phyloP scores from a whole-genome alignment of 2,329 filamentous ascomycete genomes.

The Colletotrichum costaricense region DNA sequence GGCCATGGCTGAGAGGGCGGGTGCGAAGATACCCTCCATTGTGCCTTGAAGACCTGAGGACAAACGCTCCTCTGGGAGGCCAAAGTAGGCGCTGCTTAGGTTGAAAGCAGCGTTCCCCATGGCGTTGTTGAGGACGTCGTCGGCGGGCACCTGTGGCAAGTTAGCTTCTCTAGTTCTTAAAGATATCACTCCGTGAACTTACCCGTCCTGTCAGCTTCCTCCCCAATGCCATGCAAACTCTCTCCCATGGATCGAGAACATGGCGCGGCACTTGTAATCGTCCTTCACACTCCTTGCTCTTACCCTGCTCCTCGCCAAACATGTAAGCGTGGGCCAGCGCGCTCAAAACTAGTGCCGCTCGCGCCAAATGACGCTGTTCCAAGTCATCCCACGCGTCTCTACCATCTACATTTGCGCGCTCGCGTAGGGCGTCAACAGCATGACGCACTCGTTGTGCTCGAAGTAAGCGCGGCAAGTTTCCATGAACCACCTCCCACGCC shows the following conservation, averaged over 20 bases:
- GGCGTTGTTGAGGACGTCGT: constrained; percentile 32
- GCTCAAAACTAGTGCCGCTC: constrained; percentile 25
- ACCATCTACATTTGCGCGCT: background rate
- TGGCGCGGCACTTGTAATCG: constrained; percentile 12
- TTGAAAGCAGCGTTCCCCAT: constrained; percentile 14
- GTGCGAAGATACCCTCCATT: constrained; percentile 25
- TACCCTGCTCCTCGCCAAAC: constrained; percentile 14
- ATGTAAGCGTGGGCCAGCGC: constrained; percentile 30
- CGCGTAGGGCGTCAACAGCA: constrained; percentile 18
- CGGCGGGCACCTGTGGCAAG: constrained; percentile 21
- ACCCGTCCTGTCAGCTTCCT: constrained; percentile 24
- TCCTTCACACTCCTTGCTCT: background rate
- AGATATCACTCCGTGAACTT: background rate
- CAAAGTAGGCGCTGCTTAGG: constrained; percentile 24
- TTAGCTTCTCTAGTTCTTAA: background rate
- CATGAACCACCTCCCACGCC: constrained; percentile 27
- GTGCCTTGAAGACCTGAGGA: constrained; percentile 27
- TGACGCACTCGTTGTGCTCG: constrained; percentile 18
- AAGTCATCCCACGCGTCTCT: constrained; percentile 10
- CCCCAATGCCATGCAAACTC: constrained; percentile 10
- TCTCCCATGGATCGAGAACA: constrained; percentile 19
- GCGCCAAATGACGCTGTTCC: constrained; percentile 14
- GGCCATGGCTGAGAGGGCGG: constrained; percentile 24
- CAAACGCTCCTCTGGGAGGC: constrained; percentile 24
- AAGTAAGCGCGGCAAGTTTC: constrained; percentile 7